Evolutionary conservation across 331 rosid genomes (phyloP).

Genomic region (Rhamnella rubrinervis): DNA sequence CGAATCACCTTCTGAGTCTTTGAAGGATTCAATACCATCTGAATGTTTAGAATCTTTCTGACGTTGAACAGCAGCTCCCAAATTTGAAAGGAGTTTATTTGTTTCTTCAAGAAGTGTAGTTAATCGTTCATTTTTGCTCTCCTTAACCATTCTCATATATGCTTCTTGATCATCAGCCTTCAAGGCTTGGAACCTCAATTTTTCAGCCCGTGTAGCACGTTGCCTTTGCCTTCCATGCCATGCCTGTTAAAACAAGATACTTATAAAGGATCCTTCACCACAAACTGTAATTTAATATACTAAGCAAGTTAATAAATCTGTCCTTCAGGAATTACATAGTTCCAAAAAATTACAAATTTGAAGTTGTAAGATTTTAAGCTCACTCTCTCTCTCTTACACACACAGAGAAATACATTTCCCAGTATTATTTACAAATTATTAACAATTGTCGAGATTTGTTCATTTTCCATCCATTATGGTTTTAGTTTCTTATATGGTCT

Average conservation of each 20-base stretch:
- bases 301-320: neutral
- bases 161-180: constrained; percentile 99
- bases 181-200: constrained; percentile 96
- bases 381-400: neutral
- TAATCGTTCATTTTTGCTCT: constrained; percentile 95
- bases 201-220: constrained; percentile 94
- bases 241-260: constrained; percentile 45
- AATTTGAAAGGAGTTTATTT: constrained; percentile 85
- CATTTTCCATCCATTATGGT: neutral
- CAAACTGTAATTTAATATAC: neutral
- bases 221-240: constrained; percentile 99
- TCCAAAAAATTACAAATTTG: neutral
- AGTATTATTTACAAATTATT: neutral
- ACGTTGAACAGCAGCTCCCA: constrained; percentile 99
- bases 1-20: constrained; percentile 77
- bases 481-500: neutral
- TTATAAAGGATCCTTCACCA: constrained; percentile 16
- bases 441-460: neutral
- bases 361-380: neutral
- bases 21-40: constrained; percentile 74
- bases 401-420: neutral
- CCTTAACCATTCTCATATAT: constrained; percentile 99
- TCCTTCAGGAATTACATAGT: neutral
- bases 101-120: constrained; percentile 96
- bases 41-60: constrained; percentile 78